Conservation (phyloP, 2,329 filamentous ascomycete species). For the Stenocarpella maydis region DNA sequence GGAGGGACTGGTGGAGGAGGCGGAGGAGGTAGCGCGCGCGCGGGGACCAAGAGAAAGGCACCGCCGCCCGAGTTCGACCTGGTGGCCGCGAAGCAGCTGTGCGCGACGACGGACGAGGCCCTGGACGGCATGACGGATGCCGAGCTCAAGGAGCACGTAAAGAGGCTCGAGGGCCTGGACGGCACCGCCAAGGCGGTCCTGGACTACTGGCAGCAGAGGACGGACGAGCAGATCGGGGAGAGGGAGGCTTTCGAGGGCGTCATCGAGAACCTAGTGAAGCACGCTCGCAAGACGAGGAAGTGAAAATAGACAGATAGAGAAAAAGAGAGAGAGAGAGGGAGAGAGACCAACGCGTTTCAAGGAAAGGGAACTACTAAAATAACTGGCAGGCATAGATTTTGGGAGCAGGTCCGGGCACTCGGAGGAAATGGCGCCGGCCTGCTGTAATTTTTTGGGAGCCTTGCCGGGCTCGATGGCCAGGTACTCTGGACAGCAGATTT, state of each 20-base stretch:
- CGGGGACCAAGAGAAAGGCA: slow-evolving; percentile 57
- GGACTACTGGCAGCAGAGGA: slow-evolving; percentile 86
- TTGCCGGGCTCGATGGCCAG: background rate
- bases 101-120: slow-evolving; percentile 84
- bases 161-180: slow-evolving; percentile 73
- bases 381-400: background rate
- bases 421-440: background rate
- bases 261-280: slow-evolving; percentile 94
- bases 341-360: background rate
- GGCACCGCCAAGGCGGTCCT: slow-evolving; percentile 78
- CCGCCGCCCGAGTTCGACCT: slow-evolving; percentile 81
- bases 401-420: background rate
- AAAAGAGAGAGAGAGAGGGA: slow-evolving; percentile 32
- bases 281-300: slow-evolving; percentile 85
- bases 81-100: slow-evolving; percentile 78
- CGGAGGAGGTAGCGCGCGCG: slow-evolving; percentile 38
- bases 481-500: background rate
- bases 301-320: slow-evolving; percentile 46
- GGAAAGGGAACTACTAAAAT: background rate
- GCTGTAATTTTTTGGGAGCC: background rate
- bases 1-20: slow-evolving; percentile 45
- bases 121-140: slow-evolving; percentile 79
- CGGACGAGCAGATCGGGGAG: slow-evolving; percentile 87
- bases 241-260: slow-evolving; percentile 95
- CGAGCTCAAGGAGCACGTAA: slow-evolving; percentile 78